phyloP scores from a whole-genome alignment of 2,329 filamentous ascomycete genomes.

The Sporothrix globosa region DNA sequence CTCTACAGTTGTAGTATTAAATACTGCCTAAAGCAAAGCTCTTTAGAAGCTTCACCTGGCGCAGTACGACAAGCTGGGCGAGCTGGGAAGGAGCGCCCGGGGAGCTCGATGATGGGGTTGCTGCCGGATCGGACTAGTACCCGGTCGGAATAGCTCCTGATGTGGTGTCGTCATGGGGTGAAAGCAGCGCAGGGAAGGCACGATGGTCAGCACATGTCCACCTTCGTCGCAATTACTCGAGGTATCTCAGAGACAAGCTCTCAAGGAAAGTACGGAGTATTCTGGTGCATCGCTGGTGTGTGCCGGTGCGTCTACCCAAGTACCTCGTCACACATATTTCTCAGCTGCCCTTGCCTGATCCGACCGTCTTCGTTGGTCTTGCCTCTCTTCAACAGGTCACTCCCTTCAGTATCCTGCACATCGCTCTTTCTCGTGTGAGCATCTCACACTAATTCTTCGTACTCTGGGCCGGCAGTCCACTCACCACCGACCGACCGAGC shows the following conservation, averaged over 20 bases:
- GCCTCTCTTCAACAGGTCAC: background rate
- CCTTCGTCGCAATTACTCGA: background rate
- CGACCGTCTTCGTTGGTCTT: background rate
- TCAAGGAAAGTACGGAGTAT: background rate
- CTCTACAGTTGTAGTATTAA: too few relatives aligned
- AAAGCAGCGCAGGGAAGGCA: background rate
- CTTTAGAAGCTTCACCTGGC: background rate
- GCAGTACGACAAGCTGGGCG: background rate
- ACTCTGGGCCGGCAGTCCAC: background rate
- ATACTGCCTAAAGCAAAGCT: background rate
- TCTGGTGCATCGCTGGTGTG: constrained; percentile 2
- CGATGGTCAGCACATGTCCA: background rate
- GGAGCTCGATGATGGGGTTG: background rate
- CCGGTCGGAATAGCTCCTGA: constrained; percentile 17
- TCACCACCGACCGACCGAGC: background rate
- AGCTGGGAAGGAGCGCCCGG: constrained; percentile 10
- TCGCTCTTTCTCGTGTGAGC: background rate
- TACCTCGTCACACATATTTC: background rate
- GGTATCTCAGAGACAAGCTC: background rate
- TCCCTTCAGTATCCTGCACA: background rate
- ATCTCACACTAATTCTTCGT: background rate
- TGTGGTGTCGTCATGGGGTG: constrained; percentile 22
- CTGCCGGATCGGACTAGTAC: constrained; percentile 7
- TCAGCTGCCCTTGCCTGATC: background rate
- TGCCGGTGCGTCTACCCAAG: background rate